Base-by-base conservation (phyloP, 352 stramenopile species). In the Phytophthora chlamydospora region DNA sequence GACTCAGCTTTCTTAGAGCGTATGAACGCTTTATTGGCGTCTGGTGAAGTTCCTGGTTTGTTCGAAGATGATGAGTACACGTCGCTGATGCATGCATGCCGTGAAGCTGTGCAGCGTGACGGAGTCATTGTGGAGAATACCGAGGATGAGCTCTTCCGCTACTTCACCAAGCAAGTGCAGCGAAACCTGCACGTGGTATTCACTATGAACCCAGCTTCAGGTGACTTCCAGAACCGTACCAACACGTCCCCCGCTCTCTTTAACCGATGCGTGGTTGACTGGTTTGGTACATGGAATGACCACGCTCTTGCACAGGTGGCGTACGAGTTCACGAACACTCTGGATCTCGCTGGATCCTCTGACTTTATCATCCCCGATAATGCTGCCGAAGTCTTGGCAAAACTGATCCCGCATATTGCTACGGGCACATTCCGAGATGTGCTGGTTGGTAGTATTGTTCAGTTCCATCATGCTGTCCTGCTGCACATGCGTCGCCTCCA, bases 121-220 rank as follows among this genome's bases (percentile, higher is more conserved):
- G 86, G 83, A 14, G 80, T 96, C 24, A 96, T 95, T 66, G 75
- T 97, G 8, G 88, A 96, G 39, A 97, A 98, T 68, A 97, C 92
- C 0, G 95, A 98, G 49, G 94, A 98, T 58, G 96, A 98, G 62
- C 75, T 98, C 0, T 98, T 98, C 69, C 78, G 89, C 14, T 96
- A 98, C 63, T 99, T 99, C 63, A 99, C 97, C 0, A 87, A 84
- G 24, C 90, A 98, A 73, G 97, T 99, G 8, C 98, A 99, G 70
- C 83, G 95, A 7, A 99, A 99, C 68, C 80, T 99, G 29, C 98
- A 99, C 78, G 97, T 99, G 13, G 98, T 99, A 13, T 99, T 99
- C 67, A 99, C 98, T 10, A 99, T 99, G 94, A 99, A 99, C 71
- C 98, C 98, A 45, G 97, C 96, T 35, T 97, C 95, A 7, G 96